Percentiles rank a stretch among this genome's conserved stretches.
These are phyloP conservation scores for Suhomyces faveliae DNA, from an alignment of 805 yeast species.

Conservation along the genomic window DNA sequence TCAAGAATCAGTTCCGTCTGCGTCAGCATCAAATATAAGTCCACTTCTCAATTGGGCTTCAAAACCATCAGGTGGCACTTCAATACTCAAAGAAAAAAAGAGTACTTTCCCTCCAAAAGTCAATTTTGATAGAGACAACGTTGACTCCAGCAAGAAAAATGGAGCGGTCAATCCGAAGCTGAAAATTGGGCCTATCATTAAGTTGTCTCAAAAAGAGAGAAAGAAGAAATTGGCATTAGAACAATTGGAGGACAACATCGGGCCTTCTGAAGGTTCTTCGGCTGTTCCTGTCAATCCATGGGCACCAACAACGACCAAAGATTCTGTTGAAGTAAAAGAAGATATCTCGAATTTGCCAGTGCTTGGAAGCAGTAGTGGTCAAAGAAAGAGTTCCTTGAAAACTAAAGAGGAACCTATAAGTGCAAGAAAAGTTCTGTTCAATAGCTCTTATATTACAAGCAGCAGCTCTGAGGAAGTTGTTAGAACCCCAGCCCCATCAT, in stretches of 20 bases:
- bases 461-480: neutral
- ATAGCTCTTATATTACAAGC: neutral
- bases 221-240: constrained; percentile 20
- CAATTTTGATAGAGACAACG: neutral
- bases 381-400: neutral
- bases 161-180: constrained; percentile 22
- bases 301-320: neutral
- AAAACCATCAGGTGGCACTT: constrained; percentile 12
- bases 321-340: neutral
- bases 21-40: constrained; percentile 16
- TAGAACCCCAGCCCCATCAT: constrained; percentile 30
- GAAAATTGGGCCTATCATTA: constrained; percentile 36
- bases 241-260: neutral
- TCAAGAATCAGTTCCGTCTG: neutral
- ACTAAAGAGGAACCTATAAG: neutral
- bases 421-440: neutral
- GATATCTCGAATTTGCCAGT: neutral
- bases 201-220: constrained; percentile 61
- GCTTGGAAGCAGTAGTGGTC: neutral
- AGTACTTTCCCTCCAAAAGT: neutral
- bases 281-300: constrained; percentile 6
- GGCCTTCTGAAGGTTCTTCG: neutral
- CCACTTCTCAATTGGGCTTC: constrained; percentile 30
- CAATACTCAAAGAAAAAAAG: constrained; percentile 13
- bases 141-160: constrained; percentile 10